Evolutionary conservation across 2,329 filamentous ascomycete genomes (phyloP).

Genomic region (Hymenoscyphus occultus): DNA sequence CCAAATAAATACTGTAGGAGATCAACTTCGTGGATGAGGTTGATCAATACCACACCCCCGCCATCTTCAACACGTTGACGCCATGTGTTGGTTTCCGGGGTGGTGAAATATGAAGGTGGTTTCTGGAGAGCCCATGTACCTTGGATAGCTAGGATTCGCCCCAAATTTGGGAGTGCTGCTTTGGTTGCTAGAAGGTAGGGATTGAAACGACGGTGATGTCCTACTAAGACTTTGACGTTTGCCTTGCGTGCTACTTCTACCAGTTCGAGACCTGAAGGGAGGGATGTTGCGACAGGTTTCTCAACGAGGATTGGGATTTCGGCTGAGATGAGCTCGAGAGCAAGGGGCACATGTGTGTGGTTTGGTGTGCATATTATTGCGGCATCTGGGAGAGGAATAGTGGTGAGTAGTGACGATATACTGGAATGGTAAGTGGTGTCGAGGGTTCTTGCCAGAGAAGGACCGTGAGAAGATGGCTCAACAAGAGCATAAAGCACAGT

Average conservation of each 20-base stretch:
- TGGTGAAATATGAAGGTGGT: conserved; percentile 48
- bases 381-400: conserved; percentile 44
- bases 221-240: conserved; percentile 48
- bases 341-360: conserved; percentile 51
- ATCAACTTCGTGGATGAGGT: conserved; percentile 60
- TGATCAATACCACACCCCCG: conserved; percentile 52
- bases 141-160: conserved; percentile 49
- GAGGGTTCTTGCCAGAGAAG: conserved; percentile 38
- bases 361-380: conserved; percentile 60
- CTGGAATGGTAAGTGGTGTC: conserved; percentile 41
- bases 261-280: conserved; percentile 38
- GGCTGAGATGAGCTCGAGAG: conserved; percentile 45
- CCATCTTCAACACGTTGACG: conserved; percentile 36
- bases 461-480: conserved; percentile 43
- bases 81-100: conserved; percentile 44
- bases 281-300: conserved; percentile 51
- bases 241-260: conserved; percentile 31
- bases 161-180: conserved; percentile 43
- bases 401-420: conserved; percentile 44
- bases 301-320: conserved; percentile 55
- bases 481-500: conserved; percentile 45
- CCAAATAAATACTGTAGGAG: conserved; percentile 55
- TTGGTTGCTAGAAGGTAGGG: conserved; percentile 52
- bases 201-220: conserved; percentile 60
- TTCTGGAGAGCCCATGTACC: conserved; percentile 55